Evolutionary conservation across 2,329 filamentous ascomycete species (phyloP), one percentile per base, ranked within the genome.

Genomic region (Metarhizium brunneum): DNA sequence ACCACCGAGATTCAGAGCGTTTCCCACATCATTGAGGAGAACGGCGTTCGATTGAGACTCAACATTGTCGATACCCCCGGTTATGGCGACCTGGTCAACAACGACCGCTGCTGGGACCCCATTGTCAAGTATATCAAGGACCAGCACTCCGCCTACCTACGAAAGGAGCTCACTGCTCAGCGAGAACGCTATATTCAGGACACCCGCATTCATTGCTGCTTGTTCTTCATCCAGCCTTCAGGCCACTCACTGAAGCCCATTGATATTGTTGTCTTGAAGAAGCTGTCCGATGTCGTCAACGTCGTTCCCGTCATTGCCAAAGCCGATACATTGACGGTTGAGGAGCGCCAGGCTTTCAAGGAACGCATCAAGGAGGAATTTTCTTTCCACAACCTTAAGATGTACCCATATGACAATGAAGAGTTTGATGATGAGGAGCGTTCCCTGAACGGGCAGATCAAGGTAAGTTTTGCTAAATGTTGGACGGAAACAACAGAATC

Each of bases 101-200:
- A 99, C 76, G 94, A 99, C 79, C 88, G 94, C 82, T 99, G 94
- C 86, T 99, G 94, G 94, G 94, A 99, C 71, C 94, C 94, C 61
- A 99, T 99, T 73, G 92, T 99, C 82, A 99, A 99, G 82, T 99
- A 99, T 78, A 99, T 99, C 83, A 99, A 99, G 83, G 94, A 99
- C 76, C 94, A 99, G 81, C 94, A 99, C 82, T 96, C 91, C 54
- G 92, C 94, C 68, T 99, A 97, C 79, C 85, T 99, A 66, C 90
- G 94, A 76, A 99, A 99, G 83, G 94, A 99, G 76, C 90, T 99
- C 69, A 97, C 94, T 55, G 94, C 94, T 64, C 94, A 99, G 82
- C 90, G 94, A 76, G 94, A 99, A 78, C 88, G 94, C 68, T 99
- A 99, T 76, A 96, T 99, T 65, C 92, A 96, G 79, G 94, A 99